Evolutionary conservation across 345 rosid genomes (phyloP), one percentile per base, ranked within the genome.

Genomic region (Leavenworthia alabamica): DNA sequence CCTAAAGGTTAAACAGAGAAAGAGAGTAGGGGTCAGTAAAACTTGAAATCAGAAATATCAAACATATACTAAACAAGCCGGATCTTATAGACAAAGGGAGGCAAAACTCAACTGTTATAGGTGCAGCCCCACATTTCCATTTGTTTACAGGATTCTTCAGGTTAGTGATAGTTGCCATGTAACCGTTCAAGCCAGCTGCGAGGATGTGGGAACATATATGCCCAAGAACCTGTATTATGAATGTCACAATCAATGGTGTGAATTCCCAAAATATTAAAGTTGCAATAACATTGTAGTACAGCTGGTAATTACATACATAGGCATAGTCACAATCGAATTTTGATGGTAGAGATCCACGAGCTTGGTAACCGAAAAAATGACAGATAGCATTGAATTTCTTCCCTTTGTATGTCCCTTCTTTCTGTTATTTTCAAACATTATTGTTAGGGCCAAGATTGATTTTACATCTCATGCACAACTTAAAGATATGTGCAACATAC

Each of bases 331-430:
- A 86, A 57, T 89, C 99, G 14, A 93, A 93, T 64, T 93, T 93
- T 12, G 99, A 89, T 59, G 99, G 97, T 49, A 93, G 75, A 16
- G 96, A 89, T 72, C 99, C 99, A 32, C 99, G 89, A 75, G 99
- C 99, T 70, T 93, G 98, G 75, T 93, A 89, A 56, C 99, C 99
- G 32, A 93, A 93, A 66, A 93, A 93, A 74, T 93, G 97, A 82
- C 96, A 89, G 66, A 93, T 89, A 3, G 99, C 94, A 68, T 85
- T 89, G 75, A 92, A 82, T 68, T 89, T 92, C 71, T 89, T 92
- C 62, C 97, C 98, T 68, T 75, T 86, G 86, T 83, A 89, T 43
- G 79, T 81, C 58, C 88, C 97, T 60, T 78, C 86, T 85, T 86
- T 87, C 90, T 87, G 90, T 14, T 29, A 55, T 20, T 45, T 59